Percentiles rank a stretch among this genome's conserved stretches.
Conservation (phyloP, 2,329 filamentous ascomycete species). For the Thielaviopsis punctulata region DNA sequence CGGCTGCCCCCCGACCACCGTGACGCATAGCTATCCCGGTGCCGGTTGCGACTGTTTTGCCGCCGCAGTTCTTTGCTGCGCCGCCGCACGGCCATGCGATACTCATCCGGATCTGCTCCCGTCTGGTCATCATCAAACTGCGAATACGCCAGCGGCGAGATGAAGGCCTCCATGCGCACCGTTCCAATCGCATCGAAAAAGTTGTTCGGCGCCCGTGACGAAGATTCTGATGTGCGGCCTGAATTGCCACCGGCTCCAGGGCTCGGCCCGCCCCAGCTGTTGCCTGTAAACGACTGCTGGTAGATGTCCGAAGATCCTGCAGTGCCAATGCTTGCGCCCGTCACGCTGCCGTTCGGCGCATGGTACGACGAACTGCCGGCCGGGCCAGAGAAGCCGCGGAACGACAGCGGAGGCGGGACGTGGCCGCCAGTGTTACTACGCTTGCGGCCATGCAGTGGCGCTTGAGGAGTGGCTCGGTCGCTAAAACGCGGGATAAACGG, state of each 20-base stretch:
- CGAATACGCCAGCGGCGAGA: constrained; percentile 42
- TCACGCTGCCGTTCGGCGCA: constrained; percentile 37
- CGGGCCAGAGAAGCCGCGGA: constrained; percentile 60
- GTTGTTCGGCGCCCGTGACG: constrained; percentile 32
- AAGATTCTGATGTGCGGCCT: constrained; percentile 38
- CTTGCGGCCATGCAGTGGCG: constrained; percentile 54
- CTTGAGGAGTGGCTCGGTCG: constrained; percentile 30
- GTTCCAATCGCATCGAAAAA: constrained; percentile 85
- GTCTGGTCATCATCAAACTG: constrained; percentile 25
- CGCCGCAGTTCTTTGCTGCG: constrained; percentile 39
- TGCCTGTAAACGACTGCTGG: constrained; percentile 30
- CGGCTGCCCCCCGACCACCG: constrained; percentile 15
- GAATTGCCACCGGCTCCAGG: constrained; percentile 24
- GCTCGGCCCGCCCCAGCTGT: constrained; percentile 14
- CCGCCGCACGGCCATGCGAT: constrained; percentile 28
- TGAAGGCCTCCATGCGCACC: constrained; percentile 93
- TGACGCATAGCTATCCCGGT: constrained; percentile 33
- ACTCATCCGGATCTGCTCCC: constrained; percentile 33
- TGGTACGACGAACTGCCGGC: constrained; percentile 25
- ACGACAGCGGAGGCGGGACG: constrained; percentile 49
- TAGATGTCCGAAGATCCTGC: constrained; percentile 44
- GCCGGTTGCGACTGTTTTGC: constrained; percentile 34
- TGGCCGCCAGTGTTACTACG: constrained; percentile 77
- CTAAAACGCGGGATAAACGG: constrained; percentile 53
- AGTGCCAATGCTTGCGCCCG: constrained; percentile 39